A percentile compares a stretch with the other conserved stretches of the same genome.
Conservation (phyloP, 441 rosid species). For the Pelargonium citronellum region DNA sequence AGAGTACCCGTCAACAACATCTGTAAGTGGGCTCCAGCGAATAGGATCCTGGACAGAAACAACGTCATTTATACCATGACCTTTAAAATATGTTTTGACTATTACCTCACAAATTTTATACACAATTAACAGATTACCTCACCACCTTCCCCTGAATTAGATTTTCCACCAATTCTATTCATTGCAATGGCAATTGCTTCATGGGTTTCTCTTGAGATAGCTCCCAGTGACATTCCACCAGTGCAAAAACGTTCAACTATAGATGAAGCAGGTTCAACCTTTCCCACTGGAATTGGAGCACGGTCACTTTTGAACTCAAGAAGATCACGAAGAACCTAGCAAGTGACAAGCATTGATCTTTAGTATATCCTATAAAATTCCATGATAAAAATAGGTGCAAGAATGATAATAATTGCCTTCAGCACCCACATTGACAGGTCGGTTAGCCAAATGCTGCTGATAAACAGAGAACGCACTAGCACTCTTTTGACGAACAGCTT, state of each 20-base stretch:
- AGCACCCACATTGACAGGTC: constrained; percentile 82
- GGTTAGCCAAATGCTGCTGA: constrained; percentile 93
- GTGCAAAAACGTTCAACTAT: constrained; percentile 95
- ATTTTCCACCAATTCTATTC: constrained; percentile 94
- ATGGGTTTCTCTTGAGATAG: constrained; percentile 98
- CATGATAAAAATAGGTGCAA: background rate
- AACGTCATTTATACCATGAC: constrained; percentile 2
- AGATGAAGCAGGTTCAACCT: constrained; percentile 84
- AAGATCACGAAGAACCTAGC: constrained; percentile 93
- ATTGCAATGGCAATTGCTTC: constrained; percentile 99
- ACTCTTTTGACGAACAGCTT: constrained; percentile 98
- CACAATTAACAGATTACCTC: constrained; percentile 50
- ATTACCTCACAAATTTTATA: constrained; percentile 2
- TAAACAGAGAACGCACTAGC: constrained; percentile 85
- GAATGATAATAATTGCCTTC: constrained; percentile 4
- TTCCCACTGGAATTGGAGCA: constrained; percentile 79
- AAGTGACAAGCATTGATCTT: constrained; percentile 10
- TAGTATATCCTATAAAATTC: background rate
- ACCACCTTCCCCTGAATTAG: constrained; percentile 99
- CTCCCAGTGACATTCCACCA: constrained; percentile 99
- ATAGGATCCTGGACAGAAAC: constrained; percentile 68
- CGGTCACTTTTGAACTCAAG: constrained; percentile 92
- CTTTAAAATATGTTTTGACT: constrained; percentile 9
- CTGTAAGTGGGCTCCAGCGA: constrained; percentile 87
- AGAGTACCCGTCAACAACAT: constrained; percentile 97